These are phyloP conservation scores for Boletus semigastroideus DNA, from an alignment of 1,284 basidiomycete species.

Conservation along the genomic window DNA sequence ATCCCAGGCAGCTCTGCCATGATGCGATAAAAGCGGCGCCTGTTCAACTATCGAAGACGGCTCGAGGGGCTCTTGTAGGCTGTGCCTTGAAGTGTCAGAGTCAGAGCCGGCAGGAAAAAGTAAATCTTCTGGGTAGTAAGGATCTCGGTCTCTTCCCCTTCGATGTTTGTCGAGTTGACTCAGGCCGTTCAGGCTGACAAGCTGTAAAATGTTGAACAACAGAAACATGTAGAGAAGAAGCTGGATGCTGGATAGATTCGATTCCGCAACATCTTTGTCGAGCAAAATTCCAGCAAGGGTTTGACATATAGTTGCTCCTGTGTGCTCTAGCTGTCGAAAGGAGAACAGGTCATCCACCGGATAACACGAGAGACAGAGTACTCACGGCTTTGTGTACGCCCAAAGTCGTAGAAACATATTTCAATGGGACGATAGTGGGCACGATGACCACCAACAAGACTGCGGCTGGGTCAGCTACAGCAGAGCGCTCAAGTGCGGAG, in stretches of 20 bases:
- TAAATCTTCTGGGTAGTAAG: conserved; percentile 19
- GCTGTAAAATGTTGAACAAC: conserved; percentile 58
- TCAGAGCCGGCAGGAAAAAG: background rate
- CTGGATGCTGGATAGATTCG: conserved; percentile 38
- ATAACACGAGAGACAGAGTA: conserved; percentile 8
- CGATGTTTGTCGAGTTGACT: conserved; percentile 44
- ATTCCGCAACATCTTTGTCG: conserved; percentile 26
- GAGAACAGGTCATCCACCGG: conserved; percentile 1
- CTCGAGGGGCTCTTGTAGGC: background rate
- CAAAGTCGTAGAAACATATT: conserved; percentile 75
- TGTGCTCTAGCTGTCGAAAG: conserved; percentile 61
- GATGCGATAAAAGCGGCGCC: conserved; percentile 11
- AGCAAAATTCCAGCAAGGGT: conserved; percentile 66
- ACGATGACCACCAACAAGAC: conserved; percentile 76
- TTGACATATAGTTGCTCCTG: conserved; percentile 69
- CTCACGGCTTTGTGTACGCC: conserved; percentile 78
- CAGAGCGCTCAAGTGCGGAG: conserved; percentile 6
- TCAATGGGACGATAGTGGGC: conserved; percentile 66
- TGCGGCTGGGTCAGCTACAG: conserved; percentile 23
- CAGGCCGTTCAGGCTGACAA: conserved; percentile 50
- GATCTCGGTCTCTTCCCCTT: conserved; percentile 19
- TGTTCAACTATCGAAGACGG: conserved; percentile 7
- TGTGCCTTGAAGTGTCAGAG: background rate
- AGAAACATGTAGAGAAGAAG: conserved; percentile 60
- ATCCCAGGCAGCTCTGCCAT: conserved; percentile 1